Conservation (phyloP, 805 yeast genomes). For the Myxozyma melibiosi region DNA sequence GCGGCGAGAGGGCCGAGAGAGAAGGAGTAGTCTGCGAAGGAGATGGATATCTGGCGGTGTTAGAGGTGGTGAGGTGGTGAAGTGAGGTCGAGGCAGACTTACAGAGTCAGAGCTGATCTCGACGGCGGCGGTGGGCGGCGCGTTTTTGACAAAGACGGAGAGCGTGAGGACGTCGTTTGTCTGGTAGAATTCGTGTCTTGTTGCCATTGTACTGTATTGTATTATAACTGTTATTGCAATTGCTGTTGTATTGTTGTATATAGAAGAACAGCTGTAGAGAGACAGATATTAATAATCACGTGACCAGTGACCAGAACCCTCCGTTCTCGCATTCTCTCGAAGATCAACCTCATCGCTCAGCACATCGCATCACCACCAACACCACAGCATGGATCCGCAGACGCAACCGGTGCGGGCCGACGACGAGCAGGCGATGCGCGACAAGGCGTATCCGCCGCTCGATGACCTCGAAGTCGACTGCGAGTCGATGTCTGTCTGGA, state of each 20-base stretch:
- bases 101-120: constrained; percentile 40
- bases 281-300: too few species aligned
- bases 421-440: constrained; percentile 25
- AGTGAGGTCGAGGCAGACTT: not conserved
- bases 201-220: not conserved
- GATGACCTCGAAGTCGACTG: constrained; percentile 38
- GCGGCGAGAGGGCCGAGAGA: constrained; percentile 56
- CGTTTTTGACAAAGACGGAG: constrained; percentile 69
- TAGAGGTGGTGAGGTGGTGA: not conserved
- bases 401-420: not conserved
- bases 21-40: constrained; percentile 56
- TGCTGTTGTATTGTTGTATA: too few species aligned
- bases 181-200: constrained; percentile 72
- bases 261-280: too few species aligned
- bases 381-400: not conserved
- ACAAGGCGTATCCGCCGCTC: constrained; percentile 20
- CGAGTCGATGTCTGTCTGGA: constrained; percentile 41
- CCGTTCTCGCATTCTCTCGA: too few species aligned
- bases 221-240: too few species aligned
- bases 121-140: constrained; percentile 55
- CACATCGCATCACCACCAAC: not conserved
- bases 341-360: too few species aligned
- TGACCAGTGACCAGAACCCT: too few species aligned
- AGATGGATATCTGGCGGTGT: not conserved
- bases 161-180: constrained; percentile 57